Evolutionary conservation across 2,329 filamentous ascomycete species (phyloP).

Genomic region (Pseudocercospora eumusae): DNA sequence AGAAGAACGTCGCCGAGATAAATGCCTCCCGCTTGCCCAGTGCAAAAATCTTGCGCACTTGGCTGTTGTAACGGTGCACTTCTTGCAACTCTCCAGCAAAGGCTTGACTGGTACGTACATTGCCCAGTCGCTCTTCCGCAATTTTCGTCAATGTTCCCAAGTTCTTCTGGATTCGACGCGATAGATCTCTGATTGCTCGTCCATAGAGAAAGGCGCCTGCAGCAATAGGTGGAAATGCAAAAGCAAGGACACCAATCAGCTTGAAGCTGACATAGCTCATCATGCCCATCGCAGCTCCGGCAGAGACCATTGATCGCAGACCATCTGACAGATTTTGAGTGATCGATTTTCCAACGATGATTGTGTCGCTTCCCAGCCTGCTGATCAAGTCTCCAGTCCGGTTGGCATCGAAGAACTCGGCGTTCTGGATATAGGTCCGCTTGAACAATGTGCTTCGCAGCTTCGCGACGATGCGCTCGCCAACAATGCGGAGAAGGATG

Average conservation of each 20-base stretch:
- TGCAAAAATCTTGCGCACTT: constrained; percentile 87
- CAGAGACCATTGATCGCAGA: constrained; percentile 85
- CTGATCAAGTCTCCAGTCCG: constrained; percentile 95
- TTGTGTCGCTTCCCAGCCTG: constrained; percentile 89
- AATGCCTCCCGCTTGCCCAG: constrained; percentile 84
- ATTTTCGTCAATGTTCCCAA: constrained; percentile 93
- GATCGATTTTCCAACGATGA: constrained; percentile 97
- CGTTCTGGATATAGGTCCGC: constrained; percentile 92
- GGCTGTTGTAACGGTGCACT: constrained; percentile 84
- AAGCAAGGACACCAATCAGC: constrained; percentile 78
- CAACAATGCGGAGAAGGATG: constrained; percentile 88
- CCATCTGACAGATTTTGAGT: constrained; percentile 97
- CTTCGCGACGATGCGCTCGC: constrained; percentile 88
- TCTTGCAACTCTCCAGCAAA: constrained; percentile 93
- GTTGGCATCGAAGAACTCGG: constrained; percentile 98
- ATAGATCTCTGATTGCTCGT: constrained; percentile 81
- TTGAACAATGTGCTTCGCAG: constrained; percentile 87
- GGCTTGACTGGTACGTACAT: constrained; percentile 93
- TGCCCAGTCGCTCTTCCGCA: constrained; percentile 94
- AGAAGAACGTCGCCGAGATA: constrained; percentile 89
- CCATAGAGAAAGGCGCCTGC: constrained; percentile 91
- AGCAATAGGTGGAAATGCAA: constrained; percentile 89
- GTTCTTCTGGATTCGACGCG: constrained; percentile 90
- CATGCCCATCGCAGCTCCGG: constrained; percentile 81
- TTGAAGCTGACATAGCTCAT: constrained; percentile 97